Evolutionary conservation across 306 rosid genomes (phyloP).

Genomic region (Coriaria nepalensis): DNA sequence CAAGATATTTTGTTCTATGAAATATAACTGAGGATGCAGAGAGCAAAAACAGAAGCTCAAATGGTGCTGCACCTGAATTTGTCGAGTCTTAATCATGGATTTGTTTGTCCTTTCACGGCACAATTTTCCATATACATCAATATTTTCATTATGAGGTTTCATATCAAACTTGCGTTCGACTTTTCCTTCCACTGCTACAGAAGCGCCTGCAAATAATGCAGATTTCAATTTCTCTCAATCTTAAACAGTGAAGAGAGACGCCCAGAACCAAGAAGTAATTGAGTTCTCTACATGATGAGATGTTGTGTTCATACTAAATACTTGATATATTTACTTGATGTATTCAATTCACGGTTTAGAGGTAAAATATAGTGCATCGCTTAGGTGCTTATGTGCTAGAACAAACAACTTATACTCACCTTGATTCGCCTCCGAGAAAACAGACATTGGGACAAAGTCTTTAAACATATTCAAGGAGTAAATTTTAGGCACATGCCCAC

Average conservation of each 20-base stretch:
- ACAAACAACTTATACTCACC: conserved; percentile 31
- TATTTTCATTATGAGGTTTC: conserved; percentile 88
- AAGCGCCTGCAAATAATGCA: too few species aligned
- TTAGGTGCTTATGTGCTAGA: too few species aligned
- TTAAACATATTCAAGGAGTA: conserved; percentile 80
- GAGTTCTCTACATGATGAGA: too few species aligned
- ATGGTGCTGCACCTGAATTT: conserved; percentile 52
- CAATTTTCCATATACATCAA: conserved; percentile 78
- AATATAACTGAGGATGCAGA: conserved; percentile 14
- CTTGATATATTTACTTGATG: too few species aligned
- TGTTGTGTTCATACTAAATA: too few species aligned
- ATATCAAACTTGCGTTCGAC: conserved; percentile 95
- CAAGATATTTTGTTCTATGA: neutral
- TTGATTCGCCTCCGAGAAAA: conserved; percentile 77
- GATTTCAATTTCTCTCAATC: too few species aligned
- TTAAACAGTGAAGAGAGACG: too few species aligned
- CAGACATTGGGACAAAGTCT: conserved; percentile 91
- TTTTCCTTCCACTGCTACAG: conserved; percentile 74
- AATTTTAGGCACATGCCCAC: conserved; percentile 48
- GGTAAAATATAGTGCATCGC: too few species aligned
- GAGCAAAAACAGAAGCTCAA: conserved; percentile 9
- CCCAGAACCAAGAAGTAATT: too few species aligned
- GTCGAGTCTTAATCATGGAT: conserved; percentile 75
- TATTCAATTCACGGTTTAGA: too few species aligned
- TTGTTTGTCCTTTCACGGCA: conserved; percentile 93